Evolutionary conservation across 257 asterid species (phyloP).

Genomic region (Penstemon newberryi): DNA sequence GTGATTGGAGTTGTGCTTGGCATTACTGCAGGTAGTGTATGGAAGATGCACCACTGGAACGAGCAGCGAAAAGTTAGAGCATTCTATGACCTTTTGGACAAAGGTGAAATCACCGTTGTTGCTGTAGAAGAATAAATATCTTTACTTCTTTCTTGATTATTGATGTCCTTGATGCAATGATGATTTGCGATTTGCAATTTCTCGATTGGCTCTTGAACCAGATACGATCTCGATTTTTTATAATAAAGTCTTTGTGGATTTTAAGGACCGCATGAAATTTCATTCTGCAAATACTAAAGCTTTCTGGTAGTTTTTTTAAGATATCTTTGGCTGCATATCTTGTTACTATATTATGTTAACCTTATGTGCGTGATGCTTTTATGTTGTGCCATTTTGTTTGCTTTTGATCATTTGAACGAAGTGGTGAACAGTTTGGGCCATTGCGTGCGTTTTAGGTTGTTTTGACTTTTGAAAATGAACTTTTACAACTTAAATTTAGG

Average conservation of each 20-base stretch:
- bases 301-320: too few species aligned
- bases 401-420: too few species aligned
- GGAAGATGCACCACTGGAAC: conserved; percentile 91
- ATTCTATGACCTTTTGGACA: conserved; percentile 66
- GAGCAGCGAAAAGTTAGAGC: conserved; percentile 58
- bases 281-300: conserved; percentile 13
- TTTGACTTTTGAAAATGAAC: too few species aligned
- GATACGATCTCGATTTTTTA: conserved; percentile 32
- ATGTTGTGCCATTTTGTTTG: too few species aligned
- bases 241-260: conserved; percentile 33
- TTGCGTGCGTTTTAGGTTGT: too few species aligned
- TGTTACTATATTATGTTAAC: too few species aligned
- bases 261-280: background rate
- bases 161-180: background rate
- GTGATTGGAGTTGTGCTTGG: conserved; percentile 54
- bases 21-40: conserved; percentile 54
- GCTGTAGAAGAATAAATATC: conserved; percentile 46
- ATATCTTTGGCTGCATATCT: too few species aligned
- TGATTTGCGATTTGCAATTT: background rate
- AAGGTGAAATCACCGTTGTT: conserved; percentile 58
- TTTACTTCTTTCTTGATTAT: conserved; percentile 17
- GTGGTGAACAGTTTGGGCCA: too few species aligned
- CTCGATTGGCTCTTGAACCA: conserved; percentile 35
- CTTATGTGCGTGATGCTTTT: too few species aligned
- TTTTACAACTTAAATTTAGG: too few species aligned